phyloP scores from a whole-genome alignment of 345 rosid genomes.

The Dovyalis caffra region DNA sequence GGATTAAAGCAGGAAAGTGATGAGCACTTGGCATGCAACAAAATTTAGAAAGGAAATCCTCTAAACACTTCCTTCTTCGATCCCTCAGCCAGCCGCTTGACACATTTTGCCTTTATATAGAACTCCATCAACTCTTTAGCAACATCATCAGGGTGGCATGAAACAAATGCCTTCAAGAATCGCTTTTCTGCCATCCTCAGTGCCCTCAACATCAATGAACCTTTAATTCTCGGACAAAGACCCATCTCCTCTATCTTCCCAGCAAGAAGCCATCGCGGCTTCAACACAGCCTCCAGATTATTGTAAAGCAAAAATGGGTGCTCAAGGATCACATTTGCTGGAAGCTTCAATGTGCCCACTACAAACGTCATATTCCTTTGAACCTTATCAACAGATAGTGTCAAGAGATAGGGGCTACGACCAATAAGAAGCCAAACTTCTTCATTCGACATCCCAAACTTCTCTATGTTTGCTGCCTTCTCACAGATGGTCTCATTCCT shows the following conservation, averaged over 20 bases:
- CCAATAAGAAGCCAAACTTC: conserved; percentile 62
- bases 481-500: conserved; percentile 61
- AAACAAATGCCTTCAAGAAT: conserved; percentile 54
- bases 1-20: no score
- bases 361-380: conserved; percentile 86
- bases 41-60: conserved; percentile 70
- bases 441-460: conserved; percentile 70
- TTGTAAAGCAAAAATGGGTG: conserved; percentile 51
- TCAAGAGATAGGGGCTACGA: conserved; percentile 51
- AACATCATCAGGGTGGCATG: conserved; percentile 54
- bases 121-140: conserved; percentile 53
- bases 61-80: conserved; percentile 43
- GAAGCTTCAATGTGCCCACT: conserved; percentile 57
- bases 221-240: conserved; percentile 46
- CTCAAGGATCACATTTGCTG: conserved; percentile 47
- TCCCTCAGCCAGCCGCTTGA: conserved; percentile 61
- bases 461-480: conserved; percentile 68
- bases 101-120: conserved; percentile 43
- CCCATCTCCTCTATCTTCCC: conserved; percentile 62
- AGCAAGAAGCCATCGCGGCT: conserved; percentile 56
- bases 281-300: conserved; percentile 57
- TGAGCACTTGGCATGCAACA: no score
- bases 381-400: conserved; percentile 71
- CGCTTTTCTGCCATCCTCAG: conserved; percentile 67
- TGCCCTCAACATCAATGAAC: conserved; percentile 37